phyloP scores from a whole-genome alignment of 768 basidiomycete genomes.

The Podaxis sp. region DNA sequence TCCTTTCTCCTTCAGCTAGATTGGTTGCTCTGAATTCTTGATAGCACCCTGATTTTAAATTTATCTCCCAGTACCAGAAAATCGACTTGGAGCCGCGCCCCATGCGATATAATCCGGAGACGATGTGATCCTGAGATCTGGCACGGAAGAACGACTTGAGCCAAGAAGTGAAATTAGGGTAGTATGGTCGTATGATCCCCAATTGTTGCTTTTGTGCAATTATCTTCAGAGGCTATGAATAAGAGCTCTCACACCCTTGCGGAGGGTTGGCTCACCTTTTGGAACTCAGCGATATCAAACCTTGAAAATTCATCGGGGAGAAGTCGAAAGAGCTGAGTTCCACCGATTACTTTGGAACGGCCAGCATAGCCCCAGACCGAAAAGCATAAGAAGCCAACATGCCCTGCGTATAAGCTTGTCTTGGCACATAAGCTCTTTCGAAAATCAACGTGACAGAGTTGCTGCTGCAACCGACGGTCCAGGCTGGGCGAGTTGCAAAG shows the following conservation, averaged over 20 bases:
- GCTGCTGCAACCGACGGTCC: no score
- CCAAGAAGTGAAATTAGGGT: not conserved
- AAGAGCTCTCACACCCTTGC: not conserved
- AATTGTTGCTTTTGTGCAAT: not conserved
- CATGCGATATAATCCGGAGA: not conserved
- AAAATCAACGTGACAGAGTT: not conserved
- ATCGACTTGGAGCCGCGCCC: not conserved
- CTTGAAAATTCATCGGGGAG: not conserved
- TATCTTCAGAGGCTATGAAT: not conserved
- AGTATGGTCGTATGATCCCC: not conserved
- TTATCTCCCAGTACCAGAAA: conserved; percentile 3
- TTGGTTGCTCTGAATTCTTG: not conserved
- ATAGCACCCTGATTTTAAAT: not conserved
- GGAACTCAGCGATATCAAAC: not conserved
- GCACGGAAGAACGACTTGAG: not conserved
- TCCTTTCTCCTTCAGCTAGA: not conserved
- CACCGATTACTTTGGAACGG: not conserved
- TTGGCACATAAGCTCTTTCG: not conserved
- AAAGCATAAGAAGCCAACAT: not conserved
- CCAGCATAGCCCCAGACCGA: not conserved
- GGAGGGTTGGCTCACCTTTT: not conserved
- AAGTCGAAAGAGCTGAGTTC: not conserved
- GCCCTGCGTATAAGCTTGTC: not conserved
- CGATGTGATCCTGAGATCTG: not conserved
- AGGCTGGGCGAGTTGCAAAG: not conserved